phyloP scores from a whole-genome alignment of 2,329 filamentous ascomycete genomes.

The Penicillium carneum region DNA sequence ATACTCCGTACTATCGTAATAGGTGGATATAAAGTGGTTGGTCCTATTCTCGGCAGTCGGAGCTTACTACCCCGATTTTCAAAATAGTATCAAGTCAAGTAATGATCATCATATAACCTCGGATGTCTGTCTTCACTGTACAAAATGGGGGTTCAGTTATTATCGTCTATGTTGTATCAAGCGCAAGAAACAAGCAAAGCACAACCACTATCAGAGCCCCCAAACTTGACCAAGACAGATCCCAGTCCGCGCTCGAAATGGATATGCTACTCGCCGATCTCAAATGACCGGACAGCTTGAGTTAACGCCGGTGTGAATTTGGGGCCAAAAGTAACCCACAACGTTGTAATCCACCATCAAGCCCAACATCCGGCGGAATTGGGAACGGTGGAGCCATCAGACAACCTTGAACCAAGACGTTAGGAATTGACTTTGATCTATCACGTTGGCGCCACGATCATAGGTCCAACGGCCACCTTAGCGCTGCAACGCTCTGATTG shows the following conservation, averaged over 20 bases:
- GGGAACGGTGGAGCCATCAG: neutral
- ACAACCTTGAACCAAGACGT: conserved; percentile 3
- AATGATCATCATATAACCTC: neutral
- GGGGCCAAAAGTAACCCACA: conserved; percentile 12
- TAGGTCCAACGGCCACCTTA: conserved; percentile 12
- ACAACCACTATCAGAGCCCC: neutral
- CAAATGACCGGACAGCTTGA: conserved; percentile 3
- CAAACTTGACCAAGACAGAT: neutral
- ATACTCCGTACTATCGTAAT: neutral
- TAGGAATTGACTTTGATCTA: conserved; percentile 20
- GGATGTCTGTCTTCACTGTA: neutral
- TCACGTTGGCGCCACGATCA: conserved; percentile 16
- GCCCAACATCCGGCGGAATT: neutral
- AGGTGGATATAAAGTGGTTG: conserved; percentile 1
- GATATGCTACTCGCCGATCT: conserved; percentile 1
- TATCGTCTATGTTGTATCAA: neutral
- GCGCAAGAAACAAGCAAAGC: neutral
- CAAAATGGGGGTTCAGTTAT: neutral
- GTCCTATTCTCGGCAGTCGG: conserved; percentile 3
- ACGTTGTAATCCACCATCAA: neutral
- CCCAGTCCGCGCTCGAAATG: neutral
- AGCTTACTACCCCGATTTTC: neutral
- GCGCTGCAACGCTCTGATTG: conserved; percentile 13
- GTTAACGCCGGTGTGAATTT: conserved; percentile 12
- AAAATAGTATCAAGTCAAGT: neutral